These are phyloP conservation scores for Halophytophthora batemanensis DNA, from an alignment of 352 stramenopile species.

Conservation along the genomic window DNA sequence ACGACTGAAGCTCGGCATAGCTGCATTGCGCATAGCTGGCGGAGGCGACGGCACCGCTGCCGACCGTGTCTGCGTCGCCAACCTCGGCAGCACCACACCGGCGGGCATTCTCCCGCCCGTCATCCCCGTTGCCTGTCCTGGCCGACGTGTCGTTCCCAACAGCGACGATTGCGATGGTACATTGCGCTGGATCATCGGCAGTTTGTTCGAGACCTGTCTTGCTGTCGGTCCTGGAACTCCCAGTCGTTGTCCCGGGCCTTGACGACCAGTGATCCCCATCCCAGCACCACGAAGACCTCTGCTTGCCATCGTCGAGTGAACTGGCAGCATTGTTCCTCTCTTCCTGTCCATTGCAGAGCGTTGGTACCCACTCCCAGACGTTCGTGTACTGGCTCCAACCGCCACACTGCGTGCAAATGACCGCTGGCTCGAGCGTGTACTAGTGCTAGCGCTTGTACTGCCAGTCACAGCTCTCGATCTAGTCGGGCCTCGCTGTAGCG, in stretches of 20 bases:
- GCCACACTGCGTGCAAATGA: conserved; percentile 21
- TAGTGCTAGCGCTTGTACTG: conserved; percentile 17
- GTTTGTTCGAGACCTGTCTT: conserved; percentile 13
- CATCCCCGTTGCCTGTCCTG: conserved; percentile 4
- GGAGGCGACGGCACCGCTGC: conserved; percentile 37
- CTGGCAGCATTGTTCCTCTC: conserved; percentile 7
- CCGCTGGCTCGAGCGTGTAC: conserved; percentile 11
- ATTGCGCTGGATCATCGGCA: conserved; percentile 18
- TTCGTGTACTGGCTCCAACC: conserved; percentile 11
- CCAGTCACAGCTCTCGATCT: conserved; percentile 6
- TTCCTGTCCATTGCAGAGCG: background rate
- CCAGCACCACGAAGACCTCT: background rate
- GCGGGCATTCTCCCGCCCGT: conserved; percentile 12
- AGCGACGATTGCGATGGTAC: background rate
- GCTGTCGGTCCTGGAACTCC: conserved; percentile 1
- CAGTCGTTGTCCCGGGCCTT: conserved; percentile 1
- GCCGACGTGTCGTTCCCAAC: background rate
- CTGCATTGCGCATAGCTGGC: conserved; percentile 30
- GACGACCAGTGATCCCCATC: conserved; percentile 1
- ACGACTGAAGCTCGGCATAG: conserved; percentile 58
- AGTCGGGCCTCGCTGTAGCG: conserved; percentile 35
- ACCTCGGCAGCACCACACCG: conserved; percentile 23
- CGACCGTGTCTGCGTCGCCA: conserved; percentile 18
- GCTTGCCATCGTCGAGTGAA: background rate
- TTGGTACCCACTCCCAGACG: conserved; percentile 4